A percentile compares a stretch with the other conserved stretches of the same genome.
Evolutionary conservation across 2,329 filamentous ascomycete genomes (phyloP).

Genomic region (Elsinoe fawcettii): DNA sequence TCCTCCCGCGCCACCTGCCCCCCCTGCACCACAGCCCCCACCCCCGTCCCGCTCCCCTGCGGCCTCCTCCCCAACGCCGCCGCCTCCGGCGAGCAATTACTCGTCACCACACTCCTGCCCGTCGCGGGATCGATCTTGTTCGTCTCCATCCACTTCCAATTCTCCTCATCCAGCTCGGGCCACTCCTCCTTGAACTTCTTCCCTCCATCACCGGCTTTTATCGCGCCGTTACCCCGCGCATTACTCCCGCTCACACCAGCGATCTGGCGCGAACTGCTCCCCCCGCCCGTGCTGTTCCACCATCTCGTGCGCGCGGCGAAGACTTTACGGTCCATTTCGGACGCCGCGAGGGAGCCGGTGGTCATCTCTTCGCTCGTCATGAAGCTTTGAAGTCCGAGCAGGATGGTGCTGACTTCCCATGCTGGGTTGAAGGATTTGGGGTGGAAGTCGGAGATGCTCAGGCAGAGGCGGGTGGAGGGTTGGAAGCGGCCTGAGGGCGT

Average conservation of each 20-base stretch:
- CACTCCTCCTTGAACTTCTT: slow-evolving; percentile 84
- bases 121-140: slow-evolving; percentile 70
- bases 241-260: slow-evolving; percentile 40
- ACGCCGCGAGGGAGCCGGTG: slow-evolving; percentile 76
- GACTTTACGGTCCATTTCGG: slow-evolving; percentile 66
- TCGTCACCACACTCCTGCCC: slow-evolving; percentile 41
- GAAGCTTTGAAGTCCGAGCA: slow-evolving; percentile 89
- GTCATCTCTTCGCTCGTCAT: slow-evolving; percentile 99
- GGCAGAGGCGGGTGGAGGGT: slow-evolving; percentile 80
- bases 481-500: slow-evolving; percentile 94
- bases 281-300: slow-evolving; percentile 95
- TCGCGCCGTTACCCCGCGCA: slow-evolving; percentile 61
- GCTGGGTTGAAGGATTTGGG: slow-evolving; percentile 97
- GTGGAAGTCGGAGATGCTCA: slow-evolving; percentile 96
- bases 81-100: slow-evolving; percentile 52
- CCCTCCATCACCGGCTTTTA: slow-evolving; percentile 87
- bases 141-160: slow-evolving; percentile 85
- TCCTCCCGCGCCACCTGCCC: slow-evolving; percentile 66
- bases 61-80: slow-evolving; percentile 58
- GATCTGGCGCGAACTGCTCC: slow-evolving; percentile 51
- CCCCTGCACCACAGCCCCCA: slow-evolving; percentile 67
- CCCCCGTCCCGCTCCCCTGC: slow-evolving; percentile 45
- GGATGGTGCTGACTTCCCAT: slow-evolving; percentile 94
- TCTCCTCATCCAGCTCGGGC: slow-evolving; percentile 81
- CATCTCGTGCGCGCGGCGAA: slow-evolving; percentile 73